Evolutionary conservation across 352 stramenopile species (phyloP).

Genomic region (Pythium brassicae): DNA sequence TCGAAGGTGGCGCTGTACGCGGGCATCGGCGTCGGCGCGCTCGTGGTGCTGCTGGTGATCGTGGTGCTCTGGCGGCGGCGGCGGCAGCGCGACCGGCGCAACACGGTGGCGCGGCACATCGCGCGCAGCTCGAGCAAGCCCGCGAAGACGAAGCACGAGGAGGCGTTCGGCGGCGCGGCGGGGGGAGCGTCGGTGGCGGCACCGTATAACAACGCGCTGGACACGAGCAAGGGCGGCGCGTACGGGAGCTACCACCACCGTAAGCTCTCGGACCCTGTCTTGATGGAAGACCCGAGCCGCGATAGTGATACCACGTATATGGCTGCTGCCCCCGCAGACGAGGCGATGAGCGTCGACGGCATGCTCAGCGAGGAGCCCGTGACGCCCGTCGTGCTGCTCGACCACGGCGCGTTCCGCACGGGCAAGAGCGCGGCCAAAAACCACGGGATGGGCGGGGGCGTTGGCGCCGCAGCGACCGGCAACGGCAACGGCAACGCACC

Average conservation of each 20-base stretch:
- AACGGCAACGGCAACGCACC: too few relatives aligned
- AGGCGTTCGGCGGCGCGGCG: slow-evolving; percentile 18
- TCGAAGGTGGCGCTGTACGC: slow-evolving; percentile 38
- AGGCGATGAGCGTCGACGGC: slow-evolving; percentile 45
- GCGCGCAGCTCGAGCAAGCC: slow-evolving; percentile 31
- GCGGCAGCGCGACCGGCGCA: slow-evolving; percentile 9
- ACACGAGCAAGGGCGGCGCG: slow-evolving; percentile 43
- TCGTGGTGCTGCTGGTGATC: slow-evolving; percentile 49
- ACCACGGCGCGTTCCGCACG: slow-evolving; percentile 11
- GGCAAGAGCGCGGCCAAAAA: slow-evolving; percentile 28
- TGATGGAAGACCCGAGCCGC: slow-evolving; percentile 31
- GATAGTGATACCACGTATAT: slow-evolving; percentile 17
- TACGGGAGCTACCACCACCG: slow-evolving; percentile 27
- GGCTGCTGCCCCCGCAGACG: slow-evolving; percentile 31
- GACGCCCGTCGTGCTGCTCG: slow-evolving; percentile 41
- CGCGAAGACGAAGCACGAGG: slow-evolving; percentile 35
- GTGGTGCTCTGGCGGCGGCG: slow-evolving; percentile 39
- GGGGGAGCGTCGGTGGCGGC: slow-evolving; percentile 3
- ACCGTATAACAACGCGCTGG: slow-evolving; percentile 47
- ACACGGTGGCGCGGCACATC: slow-evolving; percentile 10
- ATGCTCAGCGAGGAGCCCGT: slow-evolving; percentile 49
- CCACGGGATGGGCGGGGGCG: too few relatives aligned
- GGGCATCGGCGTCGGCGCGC: slow-evolving; percentile 44
- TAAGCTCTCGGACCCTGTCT: slow-evolving; percentile 31
- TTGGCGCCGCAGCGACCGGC: too few relatives aligned